Evolutionary conservation across 306 rosid species (phyloP).

Genomic region (Vigna reflexopilosa): DNA sequence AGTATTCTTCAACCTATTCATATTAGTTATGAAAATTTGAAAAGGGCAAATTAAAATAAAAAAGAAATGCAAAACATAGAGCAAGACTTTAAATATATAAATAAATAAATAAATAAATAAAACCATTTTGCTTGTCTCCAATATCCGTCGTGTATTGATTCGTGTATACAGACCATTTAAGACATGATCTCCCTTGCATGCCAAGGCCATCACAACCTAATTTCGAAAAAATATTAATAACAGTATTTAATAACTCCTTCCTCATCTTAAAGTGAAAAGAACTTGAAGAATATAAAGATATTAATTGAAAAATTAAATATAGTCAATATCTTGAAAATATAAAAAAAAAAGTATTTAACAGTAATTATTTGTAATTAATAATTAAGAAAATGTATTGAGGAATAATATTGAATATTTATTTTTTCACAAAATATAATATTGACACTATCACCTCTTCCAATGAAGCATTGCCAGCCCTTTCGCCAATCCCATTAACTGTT

Average conservation of each 20-base stretch:
- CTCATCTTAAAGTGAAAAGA: too few species aligned
- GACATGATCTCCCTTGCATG: conserved; percentile 60
- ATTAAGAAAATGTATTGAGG: too few species aligned
- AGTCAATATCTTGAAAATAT: too few species aligned
- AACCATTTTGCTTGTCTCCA: conserved; percentile 88
- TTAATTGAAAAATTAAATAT: too few species aligned
- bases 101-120: too few species aligned
- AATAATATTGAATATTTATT: not conserved
- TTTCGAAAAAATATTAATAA: not conserved
- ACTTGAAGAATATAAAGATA: too few species aligned
- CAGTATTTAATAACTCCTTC: too few species aligned
- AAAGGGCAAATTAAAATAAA: not conserved
- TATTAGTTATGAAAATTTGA: conserved; percentile 9
- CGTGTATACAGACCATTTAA: conserved; percentile 78
- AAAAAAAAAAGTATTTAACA: too few species aligned
- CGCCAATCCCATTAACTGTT: conserved; percentile 97
- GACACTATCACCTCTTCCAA: conserved; percentile 72
- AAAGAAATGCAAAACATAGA: not conserved
- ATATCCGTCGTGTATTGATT: conserved; percentile 69
- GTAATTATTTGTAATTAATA: too few species aligned
- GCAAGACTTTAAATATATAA: not conserved
- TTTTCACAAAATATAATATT: not conserved
- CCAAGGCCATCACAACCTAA: conserved; percentile 88
- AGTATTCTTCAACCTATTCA: conserved; percentile 84
- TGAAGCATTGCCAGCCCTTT: conserved; percentile 98